phyloP scores from a whole-genome alignment of 2,329 filamentous ascomycete genomes.

The Daldinia sp. region DNA sequence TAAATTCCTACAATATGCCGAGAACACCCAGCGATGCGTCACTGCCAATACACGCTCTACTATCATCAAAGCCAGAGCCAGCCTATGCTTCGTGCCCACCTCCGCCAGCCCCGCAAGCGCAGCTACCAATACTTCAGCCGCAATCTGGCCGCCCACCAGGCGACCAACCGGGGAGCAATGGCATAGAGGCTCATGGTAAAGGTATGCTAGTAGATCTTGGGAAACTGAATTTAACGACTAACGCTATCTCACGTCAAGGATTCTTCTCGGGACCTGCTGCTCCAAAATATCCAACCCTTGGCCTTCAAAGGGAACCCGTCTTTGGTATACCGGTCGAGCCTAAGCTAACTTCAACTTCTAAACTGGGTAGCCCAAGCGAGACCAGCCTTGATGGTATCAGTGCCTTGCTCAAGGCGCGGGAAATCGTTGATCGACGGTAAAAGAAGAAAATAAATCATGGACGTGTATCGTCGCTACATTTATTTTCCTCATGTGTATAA shows the following conservation, averaged over 20 bases:
- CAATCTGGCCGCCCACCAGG: constrained; percentile 32
- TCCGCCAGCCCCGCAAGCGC: constrained; percentile 30
- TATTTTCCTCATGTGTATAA: constrained; percentile 3
- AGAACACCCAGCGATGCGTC: constrained; percentile 60
- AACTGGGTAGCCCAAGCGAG: constrained; percentile 32
- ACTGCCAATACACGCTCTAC: constrained; percentile 62
- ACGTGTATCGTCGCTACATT: neutral
- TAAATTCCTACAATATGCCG: constrained; percentile 51
- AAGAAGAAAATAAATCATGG: neutral
- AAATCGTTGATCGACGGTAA: constrained; percentile 61
- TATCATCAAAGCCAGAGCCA: constrained; percentile 52
- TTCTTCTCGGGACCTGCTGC: constrained; percentile 16
- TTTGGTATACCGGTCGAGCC: constrained; percentile 28
- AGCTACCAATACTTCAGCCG: constrained; percentile 30
- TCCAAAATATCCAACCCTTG: constrained; percentile 17
- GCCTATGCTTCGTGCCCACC: constrained; percentile 27
- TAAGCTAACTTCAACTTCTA: constrained; percentile 19
- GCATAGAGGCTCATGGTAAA: constrained; percentile 27
- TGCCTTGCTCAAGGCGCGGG: constrained; percentile 65
- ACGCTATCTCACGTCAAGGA: constrained; percentile 21
- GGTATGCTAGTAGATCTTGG: constrained; percentile 6
- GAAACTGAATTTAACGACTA: neutral
- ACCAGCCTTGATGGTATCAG: constrained; percentile 64
- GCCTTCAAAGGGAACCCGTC: constrained; percentile 13
- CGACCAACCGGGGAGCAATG: constrained; percentile 23